A percentile compares a stretch with the other conserved stretches of the same genome.
Conservation (phyloP, 2,329 filamentous ascomycete genomes). For the Claviceps cyperi region DNA sequence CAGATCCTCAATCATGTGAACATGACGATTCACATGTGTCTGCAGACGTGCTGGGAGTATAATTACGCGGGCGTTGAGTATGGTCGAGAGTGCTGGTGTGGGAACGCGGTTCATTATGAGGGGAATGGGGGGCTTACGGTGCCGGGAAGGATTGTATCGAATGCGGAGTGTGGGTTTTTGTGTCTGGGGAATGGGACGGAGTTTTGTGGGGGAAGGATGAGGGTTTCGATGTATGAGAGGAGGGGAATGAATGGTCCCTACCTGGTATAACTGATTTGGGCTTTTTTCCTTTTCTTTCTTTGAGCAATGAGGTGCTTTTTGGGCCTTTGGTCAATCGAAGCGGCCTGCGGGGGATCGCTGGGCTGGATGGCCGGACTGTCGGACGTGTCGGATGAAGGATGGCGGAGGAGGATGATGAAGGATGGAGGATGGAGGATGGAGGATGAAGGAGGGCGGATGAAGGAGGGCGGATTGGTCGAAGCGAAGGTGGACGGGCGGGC, state of each 20-base stretch:
- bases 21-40: conserved; percentile 21
- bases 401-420: too few species aligned
- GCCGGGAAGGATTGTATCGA: conserved; percentile 16
- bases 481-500: too few species aligned
- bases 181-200: conserved; percentile 20
- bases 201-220: conserved; percentile 16
- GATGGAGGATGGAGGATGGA: too few species aligned
- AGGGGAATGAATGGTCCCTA: background rate
- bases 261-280: conserved; percentile 1
- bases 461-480: too few species aligned
- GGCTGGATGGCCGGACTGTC: too few species aligned
- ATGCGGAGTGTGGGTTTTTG: conserved; percentile 17
- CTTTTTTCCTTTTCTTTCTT: background rate
- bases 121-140: conserved; percentile 9
- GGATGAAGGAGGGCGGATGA: too few species aligned
- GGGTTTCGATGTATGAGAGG: background rate
- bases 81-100: conserved; percentile 24
- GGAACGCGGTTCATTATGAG: conserved; percentile 16
- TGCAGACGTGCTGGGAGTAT: conserved; percentile 19
- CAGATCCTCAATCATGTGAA: conserved; percentile 17
- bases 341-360: too few species aligned
- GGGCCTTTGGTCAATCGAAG: too few species aligned
- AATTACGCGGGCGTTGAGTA: conserved; percentile 24
- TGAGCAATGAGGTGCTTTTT: too few species aligned
- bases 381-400: too few species aligned